phyloP scores from a whole-genome alignment of 768 basidiomycete species.

The Agrocybe pediades region DNA sequence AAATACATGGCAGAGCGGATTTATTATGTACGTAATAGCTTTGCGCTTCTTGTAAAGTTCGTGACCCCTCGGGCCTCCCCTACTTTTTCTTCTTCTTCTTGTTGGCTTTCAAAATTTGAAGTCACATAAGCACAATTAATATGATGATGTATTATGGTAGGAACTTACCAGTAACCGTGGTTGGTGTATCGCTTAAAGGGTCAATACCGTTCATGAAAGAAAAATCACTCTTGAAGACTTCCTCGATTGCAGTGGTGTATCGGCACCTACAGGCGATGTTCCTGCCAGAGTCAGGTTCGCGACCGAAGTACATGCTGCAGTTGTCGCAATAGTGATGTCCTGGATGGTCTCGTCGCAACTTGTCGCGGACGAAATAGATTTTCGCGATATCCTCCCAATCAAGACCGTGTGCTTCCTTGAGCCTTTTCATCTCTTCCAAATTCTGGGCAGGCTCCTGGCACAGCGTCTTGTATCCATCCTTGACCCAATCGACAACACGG shows the following conservation, averaged over 20 bases:
- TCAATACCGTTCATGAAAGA: not conserved
- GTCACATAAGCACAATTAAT: too few relatives aligned
- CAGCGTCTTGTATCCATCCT: not conserved
- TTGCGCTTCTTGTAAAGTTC: too few relatives aligned
- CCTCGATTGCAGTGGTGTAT: not conserved
- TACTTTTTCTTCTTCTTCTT: too few relatives aligned
- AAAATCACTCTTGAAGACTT: not conserved
- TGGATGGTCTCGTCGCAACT: too few relatives aligned
- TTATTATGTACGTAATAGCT: too few relatives aligned
- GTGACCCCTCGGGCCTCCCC: not conserved
- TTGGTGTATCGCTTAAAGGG: not conserved
- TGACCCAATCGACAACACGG: not conserved
- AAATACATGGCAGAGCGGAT: too few relatives aligned
- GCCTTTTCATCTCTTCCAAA: not conserved
- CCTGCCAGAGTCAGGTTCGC: too few relatives aligned
- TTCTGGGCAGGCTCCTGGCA: not conserved
- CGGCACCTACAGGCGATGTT: not conserved
- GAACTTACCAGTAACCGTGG: too few relatives aligned
- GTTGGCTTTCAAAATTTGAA: too few relatives aligned
- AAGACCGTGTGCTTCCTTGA: not conserved
- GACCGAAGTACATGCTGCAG: not conserved
- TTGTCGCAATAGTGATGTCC: not conserved
- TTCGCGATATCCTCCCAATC: constrained; percentile 8
- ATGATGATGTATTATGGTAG: not conserved
- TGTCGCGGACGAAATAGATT: not conserved